Evolutionary conservation across 768 basidiomycete species (phyloP).

Genomic region (Crepidotus variabilis): DNA sequence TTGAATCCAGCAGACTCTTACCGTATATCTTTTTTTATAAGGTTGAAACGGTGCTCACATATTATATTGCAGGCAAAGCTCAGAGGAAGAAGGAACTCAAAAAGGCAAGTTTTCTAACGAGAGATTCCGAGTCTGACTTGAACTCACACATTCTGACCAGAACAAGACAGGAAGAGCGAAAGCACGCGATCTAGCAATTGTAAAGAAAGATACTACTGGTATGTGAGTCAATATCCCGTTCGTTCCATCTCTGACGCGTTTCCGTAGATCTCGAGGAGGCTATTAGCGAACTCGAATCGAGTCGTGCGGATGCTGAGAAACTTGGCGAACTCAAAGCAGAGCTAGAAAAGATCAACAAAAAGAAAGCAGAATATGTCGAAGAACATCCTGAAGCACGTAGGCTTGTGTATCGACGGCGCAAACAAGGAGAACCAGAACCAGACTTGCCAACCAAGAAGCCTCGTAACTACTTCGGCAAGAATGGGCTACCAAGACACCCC

Average conservation of each 20-base stretch:
- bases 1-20: slow-evolving; percentile 93
- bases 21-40: slow-evolving; percentile 49
- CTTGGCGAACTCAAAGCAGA: slow-evolving; percentile 73
- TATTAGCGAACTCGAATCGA: slow-evolving; percentile 61
- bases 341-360: slow-evolving; percentile 72
- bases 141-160: slow-evolving; percentile 49
- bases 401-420: slow-evolving; percentile 68
- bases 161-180: slow-evolving; percentile 86
- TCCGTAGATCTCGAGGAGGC: slow-evolving; percentile 75
- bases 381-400: slow-evolving; percentile 92
- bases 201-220: slow-evolving; percentile 94
- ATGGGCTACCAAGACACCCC: slow-evolving; percentile 86
- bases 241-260: slow-evolving; percentile 1
- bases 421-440: slow-evolving; percentile 38
- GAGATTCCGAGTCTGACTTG: not conserved
- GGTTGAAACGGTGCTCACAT: not conserved
- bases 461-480: slow-evolving; percentile 74
- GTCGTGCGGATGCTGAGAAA: slow-evolving; percentile 52
- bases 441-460: slow-evolving; percentile 44
- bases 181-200: slow-evolving; percentile 80
- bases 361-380: slow-evolving; percentile 88
- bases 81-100: slow-evolving; percentile 93
- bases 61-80: slow-evolving; percentile 69
- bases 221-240: slow-evolving; percentile 9
- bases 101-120: slow-evolving; percentile 56